Base-by-base conservation (phyloP, 2,329 filamentous ascomycete species). In the Hypoxylon sp. region DNA sequence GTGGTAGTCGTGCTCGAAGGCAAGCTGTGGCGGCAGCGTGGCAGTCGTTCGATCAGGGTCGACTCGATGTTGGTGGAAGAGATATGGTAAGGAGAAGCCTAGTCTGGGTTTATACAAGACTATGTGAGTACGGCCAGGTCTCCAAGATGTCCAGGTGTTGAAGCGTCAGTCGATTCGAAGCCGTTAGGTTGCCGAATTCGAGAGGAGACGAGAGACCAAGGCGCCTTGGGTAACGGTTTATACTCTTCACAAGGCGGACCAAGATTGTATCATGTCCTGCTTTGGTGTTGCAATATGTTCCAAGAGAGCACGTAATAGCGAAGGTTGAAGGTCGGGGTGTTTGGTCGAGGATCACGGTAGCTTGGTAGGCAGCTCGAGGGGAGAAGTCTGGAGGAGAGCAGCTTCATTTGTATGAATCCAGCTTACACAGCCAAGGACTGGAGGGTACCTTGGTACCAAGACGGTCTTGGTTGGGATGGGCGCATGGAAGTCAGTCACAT, bases 381-480 rank as follows among this genome's bases (percentile, higher is more conserved):
- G 62, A 64, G 64, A 55, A 54, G 64, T 58, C 56, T 64, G 67
- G 67, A 69, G 67, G 63, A 65, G 63, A 65, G 37, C 67, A 68
- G 64, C 67, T 68, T 69, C 68, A 70, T 70, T 69, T 70, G 68
- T 70, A 70, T 69, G 64, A 69, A 69, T 67, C 63, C 63, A 55
- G 37, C 56, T 60, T 58, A 60, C 65, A 65, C 60, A 66, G 64
- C 57, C 60, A 66, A n/a, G 60, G 63, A 53, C 43, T 52, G 37
- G 31, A 15, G 13, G 55, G 58, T 66, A 66, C 64, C 18, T 27
- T 48, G 58, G 62, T 66, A 68, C 62, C 60, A 46, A 58, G 15
- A 46, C 41, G 43, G 52, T 53, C 61, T 61, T 41, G 52, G 61
- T 64, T 65, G 49, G 55, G 53, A 63, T 55, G 54, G 48, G 38